Evolutionary conservation across 2,329 filamentous ascomycete genomes (phyloP).

Genomic region (Furcasterigmium furcatum): DNA sequence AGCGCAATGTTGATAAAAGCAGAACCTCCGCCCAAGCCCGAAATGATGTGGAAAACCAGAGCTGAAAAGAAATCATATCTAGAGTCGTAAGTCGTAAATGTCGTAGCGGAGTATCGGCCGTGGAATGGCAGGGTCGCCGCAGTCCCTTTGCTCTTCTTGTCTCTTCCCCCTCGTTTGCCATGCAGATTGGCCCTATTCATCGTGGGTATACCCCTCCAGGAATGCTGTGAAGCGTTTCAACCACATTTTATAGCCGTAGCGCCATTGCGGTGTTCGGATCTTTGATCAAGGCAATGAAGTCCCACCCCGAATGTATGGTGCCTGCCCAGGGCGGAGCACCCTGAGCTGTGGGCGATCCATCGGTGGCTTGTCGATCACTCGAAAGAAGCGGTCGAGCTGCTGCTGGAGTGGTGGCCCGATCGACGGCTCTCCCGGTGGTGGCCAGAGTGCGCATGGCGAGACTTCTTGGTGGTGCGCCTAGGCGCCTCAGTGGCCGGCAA

Average conservation of each 20-base stretch:
- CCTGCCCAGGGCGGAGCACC: too few relatives aligned
- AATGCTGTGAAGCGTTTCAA: not conserved
- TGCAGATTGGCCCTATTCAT: not conserved
- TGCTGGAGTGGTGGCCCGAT: conserved; percentile 58
- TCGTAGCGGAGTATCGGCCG: conserved; percentile 8
- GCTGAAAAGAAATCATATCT: conserved; percentile 12
- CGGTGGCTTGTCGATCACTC: conserved; percentile 44
- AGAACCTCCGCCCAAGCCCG: not conserved
- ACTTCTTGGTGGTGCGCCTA: conserved; percentile 48
- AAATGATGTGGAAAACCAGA: conserved; percentile 4
- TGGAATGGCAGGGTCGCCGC: not conserved
- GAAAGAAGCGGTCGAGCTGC: conserved; percentile 59
- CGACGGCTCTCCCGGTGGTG: conserved; percentile 43
- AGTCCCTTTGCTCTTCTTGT: not conserved
- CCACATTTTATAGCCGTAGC: not conserved
- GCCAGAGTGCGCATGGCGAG: conserved; percentile 44
- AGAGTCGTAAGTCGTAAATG: conserved; percentile 15
- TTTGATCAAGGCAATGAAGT: too few relatives aligned
- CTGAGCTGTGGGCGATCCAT: too few relatives aligned
- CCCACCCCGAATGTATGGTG: too few relatives aligned
- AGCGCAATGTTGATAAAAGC: not conserved
- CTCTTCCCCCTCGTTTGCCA: not conserved
- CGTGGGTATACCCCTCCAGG: not conserved
- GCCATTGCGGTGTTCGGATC: not conserved
- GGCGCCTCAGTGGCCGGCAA: conserved; percentile 53